Conservation (phyloP, 2,329 filamentous ascomycete species). For the Aspergillus persii region DNA sequence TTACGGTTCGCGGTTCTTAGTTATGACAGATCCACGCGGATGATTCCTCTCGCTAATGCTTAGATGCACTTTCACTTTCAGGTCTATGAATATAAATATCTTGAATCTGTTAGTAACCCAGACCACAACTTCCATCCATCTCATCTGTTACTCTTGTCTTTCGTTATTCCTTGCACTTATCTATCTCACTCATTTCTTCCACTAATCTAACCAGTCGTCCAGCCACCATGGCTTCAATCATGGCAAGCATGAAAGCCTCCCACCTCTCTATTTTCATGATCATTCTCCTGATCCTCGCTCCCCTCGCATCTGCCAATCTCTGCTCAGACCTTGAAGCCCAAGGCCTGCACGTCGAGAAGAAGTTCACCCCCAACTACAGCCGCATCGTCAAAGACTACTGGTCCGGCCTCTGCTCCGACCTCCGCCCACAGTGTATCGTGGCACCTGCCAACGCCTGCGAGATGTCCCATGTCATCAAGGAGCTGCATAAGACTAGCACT, state of each 20-base stretch:
- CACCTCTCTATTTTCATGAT: neutral
- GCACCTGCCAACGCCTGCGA: constrained; percentile 50
- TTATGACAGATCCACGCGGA: too few species aligned
- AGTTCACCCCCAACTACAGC: constrained; percentile 34
- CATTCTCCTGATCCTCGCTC: neutral
- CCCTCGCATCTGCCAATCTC: constrained; percentile 30
- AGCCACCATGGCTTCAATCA: neutral
- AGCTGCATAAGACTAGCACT: constrained; percentile 48
- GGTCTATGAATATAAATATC: too few species aligned
- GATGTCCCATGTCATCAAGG: constrained; percentile 52
- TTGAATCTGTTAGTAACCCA: too few species aligned
- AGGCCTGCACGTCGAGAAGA: constrained; percentile 34
- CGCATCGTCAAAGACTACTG: constrained; percentile 46
- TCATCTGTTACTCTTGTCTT: too few species aligned
- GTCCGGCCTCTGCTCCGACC: constrained; percentile 45
- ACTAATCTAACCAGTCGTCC: too few species aligned
- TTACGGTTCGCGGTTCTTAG: too few species aligned
- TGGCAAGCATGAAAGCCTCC: neutral
- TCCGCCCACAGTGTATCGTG: constrained; percentile 48
- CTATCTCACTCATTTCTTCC: too few species aligned
- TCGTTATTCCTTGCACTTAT: too few species aligned
- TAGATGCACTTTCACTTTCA: too few species aligned
- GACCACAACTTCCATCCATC: too few species aligned
- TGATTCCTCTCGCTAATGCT: too few species aligned
- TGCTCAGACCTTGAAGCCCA: constrained; percentile 39